Evolutionary conservation across 2,329 filamentous ascomycete genomes (phyloP).

Genomic region (Balansia obtecta): DNA sequence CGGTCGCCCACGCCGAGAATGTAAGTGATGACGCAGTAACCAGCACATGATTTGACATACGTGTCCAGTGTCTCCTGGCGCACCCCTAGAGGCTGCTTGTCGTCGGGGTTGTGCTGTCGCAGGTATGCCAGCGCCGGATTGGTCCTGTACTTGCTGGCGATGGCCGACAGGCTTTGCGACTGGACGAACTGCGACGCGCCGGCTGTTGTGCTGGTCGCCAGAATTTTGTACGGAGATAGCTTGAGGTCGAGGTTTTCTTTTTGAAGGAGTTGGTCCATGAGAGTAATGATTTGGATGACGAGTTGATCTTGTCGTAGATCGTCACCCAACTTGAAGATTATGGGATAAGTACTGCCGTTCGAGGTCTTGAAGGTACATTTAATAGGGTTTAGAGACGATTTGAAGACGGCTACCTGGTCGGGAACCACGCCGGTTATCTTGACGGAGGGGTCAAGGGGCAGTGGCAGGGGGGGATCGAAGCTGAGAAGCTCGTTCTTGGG

Average conservation of each 20-base stretch:
- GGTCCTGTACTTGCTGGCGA: constrained; percentile 67
- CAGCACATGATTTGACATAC: constrained; percentile 89
- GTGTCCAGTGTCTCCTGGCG: constrained; percentile 89
- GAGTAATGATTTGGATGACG: constrained; percentile 89
- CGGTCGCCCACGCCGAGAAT: constrained; percentile 92
- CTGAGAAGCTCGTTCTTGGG: constrained; percentile 76
- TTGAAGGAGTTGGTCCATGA: constrained; percentile 91
- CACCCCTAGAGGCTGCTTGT: constrained; percentile 67
- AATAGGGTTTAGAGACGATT: constrained; percentile 84
- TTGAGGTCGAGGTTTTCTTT: constrained; percentile 96
- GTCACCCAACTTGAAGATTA: constrained; percentile 96
- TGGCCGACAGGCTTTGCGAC: constrained; percentile 71
- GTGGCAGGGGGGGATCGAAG: constrained; percentile 75
- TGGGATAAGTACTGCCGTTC: constrained; percentile 66
- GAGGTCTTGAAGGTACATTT: constrained; percentile 82
- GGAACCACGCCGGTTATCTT: constrained; percentile 68
- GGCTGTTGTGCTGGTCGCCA: constrained; percentile 80
- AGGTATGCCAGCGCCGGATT: constrained; percentile 72
- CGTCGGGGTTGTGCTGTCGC: constrained; percentile 79
- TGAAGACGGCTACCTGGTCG: constrained; percentile 85
- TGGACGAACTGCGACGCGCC: constrained; percentile 91
- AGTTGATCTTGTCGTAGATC: constrained; percentile 94
- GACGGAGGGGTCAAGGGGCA: constrained; percentile 79
- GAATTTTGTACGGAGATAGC: constrained; percentile 88
- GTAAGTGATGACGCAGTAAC: constrained; percentile 98